Percentiles rank a stretch among this genome's conserved stretches.
Conservation (phyloP, 345 rosid genomes). For the Nephelium lappaceum region DNA sequence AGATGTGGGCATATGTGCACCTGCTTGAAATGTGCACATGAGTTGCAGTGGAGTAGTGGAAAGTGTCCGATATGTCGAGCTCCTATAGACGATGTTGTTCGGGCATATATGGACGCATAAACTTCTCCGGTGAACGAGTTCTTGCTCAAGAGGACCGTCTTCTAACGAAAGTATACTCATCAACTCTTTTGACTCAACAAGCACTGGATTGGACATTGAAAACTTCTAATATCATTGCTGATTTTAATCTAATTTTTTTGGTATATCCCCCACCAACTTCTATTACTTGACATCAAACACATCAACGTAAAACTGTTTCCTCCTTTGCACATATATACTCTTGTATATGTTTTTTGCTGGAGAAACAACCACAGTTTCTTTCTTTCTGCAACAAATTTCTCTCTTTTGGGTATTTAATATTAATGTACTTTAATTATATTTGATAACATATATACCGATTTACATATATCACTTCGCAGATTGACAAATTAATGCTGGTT, state of each 20-base stretch:
- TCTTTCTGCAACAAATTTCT: background rate
- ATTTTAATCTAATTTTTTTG: background rate
- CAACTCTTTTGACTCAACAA: background rate
- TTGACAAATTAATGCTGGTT: background rate
- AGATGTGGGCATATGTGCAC: conserved; percentile 98
- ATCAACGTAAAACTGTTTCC: background rate
- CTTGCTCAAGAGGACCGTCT: conserved; percentile 59
- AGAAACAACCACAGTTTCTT: background rate
- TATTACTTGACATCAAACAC: background rate
- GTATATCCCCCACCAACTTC: conserved; percentile 1
- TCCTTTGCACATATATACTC: conserved; percentile 8
- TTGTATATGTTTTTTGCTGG: conserved; percentile 13
- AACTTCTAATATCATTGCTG: background rate
- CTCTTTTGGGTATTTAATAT: background rate
- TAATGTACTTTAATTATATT: background rate
- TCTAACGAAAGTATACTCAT: background rate
- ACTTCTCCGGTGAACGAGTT: conserved; percentile 35
- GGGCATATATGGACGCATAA: conserved; percentile 63
- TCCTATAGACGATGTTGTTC: conserved; percentile 79
- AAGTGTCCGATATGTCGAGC: conserved; percentile 84
- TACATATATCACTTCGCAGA: background rate
- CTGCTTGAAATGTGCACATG: conserved; percentile 75
- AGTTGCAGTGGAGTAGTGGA: conserved; percentile 71
- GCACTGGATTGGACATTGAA: background rate
- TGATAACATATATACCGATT: background rate